Evolutionary conservation across 208 protist species (phyloP), one percentile per base, ranked within the genome.

Genomic region (Naegleria gruberi): DNA sequence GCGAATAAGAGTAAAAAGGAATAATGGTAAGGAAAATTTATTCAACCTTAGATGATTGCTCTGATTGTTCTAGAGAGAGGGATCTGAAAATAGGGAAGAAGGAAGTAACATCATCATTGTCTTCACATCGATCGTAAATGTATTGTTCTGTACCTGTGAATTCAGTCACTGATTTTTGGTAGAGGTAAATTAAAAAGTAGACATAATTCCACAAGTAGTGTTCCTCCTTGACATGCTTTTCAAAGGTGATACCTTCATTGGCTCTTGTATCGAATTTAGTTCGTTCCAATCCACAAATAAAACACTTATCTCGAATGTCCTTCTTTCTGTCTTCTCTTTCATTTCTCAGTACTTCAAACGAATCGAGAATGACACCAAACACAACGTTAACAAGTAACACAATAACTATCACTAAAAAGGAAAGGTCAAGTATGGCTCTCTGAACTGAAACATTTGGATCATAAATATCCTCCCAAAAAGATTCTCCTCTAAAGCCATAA

Each of bases 201-300:
- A 98, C 91, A 93, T 98, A 98, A 93, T 96, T 95, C 97, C 97
- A 98, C 94, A 98, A 95, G 92, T 98, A 97, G 93, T 98, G 97
- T 82, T 97, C 96, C 15, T 93, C 43, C 90, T 94, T 91, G 34
- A 97, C 94, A 93, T 98, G 96, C 30, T 93, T 91, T 4, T 93
- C 74, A 92, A 98, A 98, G 45, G 96, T 96, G 90, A 83, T 73
- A 77, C 74, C 90, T 26, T 87, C 73, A 42, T 84, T 84, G 26
- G 82, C 82, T 34, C n/a, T 46, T 34, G 17, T 89, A n/a, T 96
- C 94, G 73, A 96, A 96, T 26, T 81, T 86, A 23, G 26, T 74
- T 30, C 91, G 44, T 3, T 92, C 90, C 0, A 95, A 45, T 23
- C 92, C 94, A 91, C 94, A 96, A 34, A 96, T 93, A 87, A 95